Evolutionary conservation across 164 flowering plant genomes (phyloP).

Genomic region (Vitis amurensis): DNA sequence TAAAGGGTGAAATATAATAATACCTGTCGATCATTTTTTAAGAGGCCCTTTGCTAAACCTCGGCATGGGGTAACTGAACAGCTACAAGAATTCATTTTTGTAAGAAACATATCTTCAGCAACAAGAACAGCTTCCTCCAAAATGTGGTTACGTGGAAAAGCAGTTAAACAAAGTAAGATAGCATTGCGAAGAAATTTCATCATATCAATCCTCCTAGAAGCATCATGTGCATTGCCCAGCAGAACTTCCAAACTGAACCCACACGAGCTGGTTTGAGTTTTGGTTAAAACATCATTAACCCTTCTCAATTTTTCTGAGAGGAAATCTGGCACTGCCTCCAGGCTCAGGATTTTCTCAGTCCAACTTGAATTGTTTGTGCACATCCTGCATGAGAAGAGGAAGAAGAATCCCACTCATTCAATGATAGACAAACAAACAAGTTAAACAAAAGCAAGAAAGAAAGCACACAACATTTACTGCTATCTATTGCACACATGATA

Average conservation of each 20-base stretch:
- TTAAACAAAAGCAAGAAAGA: background rate
- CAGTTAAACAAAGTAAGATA: constrained; percentile 60
- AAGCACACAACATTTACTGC: background rate
- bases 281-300: constrained; percentile 31
- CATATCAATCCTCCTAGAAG: constrained; percentile 44
- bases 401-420: background rate
- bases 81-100: constrained; percentile 38
- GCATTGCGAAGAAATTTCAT: constrained; percentile 90
- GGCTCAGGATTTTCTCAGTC: constrained; percentile 58
- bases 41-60: constrained; percentile 71
- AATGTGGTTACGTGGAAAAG: constrained; percentile 71
- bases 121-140: constrained; percentile 82
- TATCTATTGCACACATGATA: too few relatives aligned
- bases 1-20: background rate
- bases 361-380: constrained; percentile 80
- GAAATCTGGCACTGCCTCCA: constrained; percentile 54
- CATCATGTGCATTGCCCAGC: constrained; percentile 30
- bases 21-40: constrained; percentile 94
- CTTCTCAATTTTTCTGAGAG: constrained; percentile 46
- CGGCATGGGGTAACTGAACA: constrained; percentile 64
- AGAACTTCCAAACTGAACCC: constrained; percentile 39
- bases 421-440: background rate
- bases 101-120: constrained; percentile 71
- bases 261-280: constrained; percentile 17
- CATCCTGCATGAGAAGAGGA: constrained; percentile 35